Evolutionary conservation across 148 eudicot genomes (phyloP), one percentile per base, ranked within the genome.

Genomic region (Camellia granthamiana): DNA sequence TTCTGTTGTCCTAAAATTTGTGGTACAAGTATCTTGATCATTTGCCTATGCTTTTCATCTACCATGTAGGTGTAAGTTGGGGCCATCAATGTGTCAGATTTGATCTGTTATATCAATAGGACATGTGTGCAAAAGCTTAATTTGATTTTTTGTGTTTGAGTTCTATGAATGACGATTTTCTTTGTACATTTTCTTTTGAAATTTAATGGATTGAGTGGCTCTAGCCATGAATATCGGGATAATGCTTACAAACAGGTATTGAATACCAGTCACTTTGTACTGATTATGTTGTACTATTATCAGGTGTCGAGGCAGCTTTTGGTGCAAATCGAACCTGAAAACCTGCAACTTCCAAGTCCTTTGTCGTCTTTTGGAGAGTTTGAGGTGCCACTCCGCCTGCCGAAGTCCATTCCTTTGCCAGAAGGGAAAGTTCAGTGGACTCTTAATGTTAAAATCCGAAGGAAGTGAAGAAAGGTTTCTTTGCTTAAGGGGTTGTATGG

Each of bases 281-380:
- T 76, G 47, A 76, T 61, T 21, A 49, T 16, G 7, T 46, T 66
- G 21, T 72, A 58, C 69, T 23, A 13, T 30, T 21, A 69, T 71
- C 88, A 92, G 97, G 93, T 93, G 76, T 93, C 94, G 46, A 90
- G 97, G 81, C 98, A 95, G 81, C 87, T 95, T 60, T 82, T 60
- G 59, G 92, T 95, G 73, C 79, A 41, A 16, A 76, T 93, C 60
- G 87, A 81, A 77, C 91, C 93, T 44, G 94, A 90, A 82, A 91
- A 95, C 84, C 63, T 95, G 88, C 82, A 91, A 64, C 78, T 95
- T 73, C 89, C 90, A n/a, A 69, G 81, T 80, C 94, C 97, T 77
- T 87, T 93, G 81, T 79, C 92, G 3, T 75, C 92, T 10, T 74
- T 92, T 30, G 97, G 97, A 30, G 94, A 90, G 84, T 89, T 84